Percentiles rank a stretch among this genome's conserved stretches.
Evolutionary conservation across 164 flowering plant genomes (phyloP).

Genomic region (Buxus sempervirens): DNA sequence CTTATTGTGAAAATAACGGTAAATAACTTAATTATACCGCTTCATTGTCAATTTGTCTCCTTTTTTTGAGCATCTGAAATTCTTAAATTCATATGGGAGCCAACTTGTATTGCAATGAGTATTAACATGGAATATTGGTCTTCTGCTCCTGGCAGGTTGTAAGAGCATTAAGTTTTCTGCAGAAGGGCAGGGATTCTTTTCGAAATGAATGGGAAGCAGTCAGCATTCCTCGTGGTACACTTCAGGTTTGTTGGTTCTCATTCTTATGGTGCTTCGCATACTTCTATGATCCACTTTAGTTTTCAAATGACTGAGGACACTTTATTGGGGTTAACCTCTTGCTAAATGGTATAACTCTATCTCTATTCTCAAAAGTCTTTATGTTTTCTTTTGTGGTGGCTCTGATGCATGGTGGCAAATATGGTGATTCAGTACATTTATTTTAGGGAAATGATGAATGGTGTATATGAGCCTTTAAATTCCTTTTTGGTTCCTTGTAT

Average conservation of each 20-base stretch:
- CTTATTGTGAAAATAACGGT: not conserved
- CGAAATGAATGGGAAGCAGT: slow-evolving; percentile 61
- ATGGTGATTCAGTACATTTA: not conserved
- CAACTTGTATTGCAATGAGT: not conserved
- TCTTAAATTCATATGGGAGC: not conserved
- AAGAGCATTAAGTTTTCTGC: slow-evolving; percentile 70
- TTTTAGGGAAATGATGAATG: not conserved
- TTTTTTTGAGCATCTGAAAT: not conserved
- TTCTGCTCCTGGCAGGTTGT: slow-evolving; percentile 61
- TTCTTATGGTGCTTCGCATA: slow-evolving; percentile 5
- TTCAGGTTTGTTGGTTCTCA: slow-evolving; percentile 75
- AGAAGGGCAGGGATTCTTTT: slow-evolving; percentile 50
- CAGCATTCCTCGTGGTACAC: slow-evolving; percentile 92
- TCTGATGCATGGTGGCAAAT: too few relatives aligned
- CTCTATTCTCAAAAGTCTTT: too few relatives aligned
- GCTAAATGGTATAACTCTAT: not conserved
- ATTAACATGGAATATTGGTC: not conserved
- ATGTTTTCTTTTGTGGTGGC: too few relatives aligned
- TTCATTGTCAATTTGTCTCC: too few relatives aligned
- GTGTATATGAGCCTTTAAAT: too few relatives aligned
- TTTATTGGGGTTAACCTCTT: not conserved
- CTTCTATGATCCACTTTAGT: not conserved
- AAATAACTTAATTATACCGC: not conserved
- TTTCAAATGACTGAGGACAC: too few relatives aligned
- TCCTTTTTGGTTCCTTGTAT: too few relatives aligned